Base-by-base conservation (phyloP, 805 yeast genomes). In the Lipomyces spencermartinsiae region DNA sequence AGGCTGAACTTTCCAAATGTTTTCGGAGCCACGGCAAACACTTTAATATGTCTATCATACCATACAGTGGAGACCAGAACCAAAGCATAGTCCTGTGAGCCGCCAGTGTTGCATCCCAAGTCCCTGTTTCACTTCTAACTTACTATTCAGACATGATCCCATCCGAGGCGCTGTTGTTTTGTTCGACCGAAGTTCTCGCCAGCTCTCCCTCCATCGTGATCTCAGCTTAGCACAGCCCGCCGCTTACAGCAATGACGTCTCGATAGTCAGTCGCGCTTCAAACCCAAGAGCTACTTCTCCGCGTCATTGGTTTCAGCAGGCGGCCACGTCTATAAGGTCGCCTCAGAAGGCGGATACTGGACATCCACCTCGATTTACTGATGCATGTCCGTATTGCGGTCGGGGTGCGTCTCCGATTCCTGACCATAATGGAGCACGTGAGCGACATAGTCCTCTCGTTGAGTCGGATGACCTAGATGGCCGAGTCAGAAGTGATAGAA, bases 71-170 rank as follows among this genome's bases (percentile, higher is more conserved):
- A n/a, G 59, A 67, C 46, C 62, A 60, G 29, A 54, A 58, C 22
- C 69, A 63, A 39, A 59, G 66, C 64, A 65, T 69, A 14, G 73
- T 69, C 4, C 58, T 69, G 73, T 69, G 61, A 22, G 66, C 10
- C 12, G 10, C 39, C 8, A n/a, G 25, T 25, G 10, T 14, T 22
- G 62, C 9, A n/a, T 8, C 7, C 66, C 54, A 6, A 7, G 16
- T n/a, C 19, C 6, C n/a, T 8, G 5, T 33, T 10, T 14, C 35
- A 34, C 35, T 25, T 33, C 22, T n/a, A 16, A 31, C 39, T 34
- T 61, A 2, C 35, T 10, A 10, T 67, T n/a, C 58, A 69, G 72
- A 39, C 55, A 63, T 39, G 70, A 70, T 43, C 73, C 73, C 4
- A 51, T 54, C n/a, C 66, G 61, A 9, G 62, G 65, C 14, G 67